Evolutionary conservation across 2,329 filamentous ascomycete genomes (phyloP).

Genomic region (Cylindrodendrum hubeiense): DNA sequence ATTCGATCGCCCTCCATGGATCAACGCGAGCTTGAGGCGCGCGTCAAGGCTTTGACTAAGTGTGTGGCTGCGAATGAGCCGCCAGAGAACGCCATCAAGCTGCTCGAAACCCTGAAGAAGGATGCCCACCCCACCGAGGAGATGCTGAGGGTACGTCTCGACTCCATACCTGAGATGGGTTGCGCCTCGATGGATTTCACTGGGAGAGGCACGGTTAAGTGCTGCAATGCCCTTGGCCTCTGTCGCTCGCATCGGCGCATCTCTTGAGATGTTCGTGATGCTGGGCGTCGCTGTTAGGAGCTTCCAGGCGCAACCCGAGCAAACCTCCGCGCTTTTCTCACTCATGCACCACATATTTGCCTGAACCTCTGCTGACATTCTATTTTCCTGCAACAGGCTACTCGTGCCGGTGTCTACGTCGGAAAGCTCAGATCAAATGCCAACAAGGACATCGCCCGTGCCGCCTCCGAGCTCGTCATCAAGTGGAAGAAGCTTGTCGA

Average conservation of each 20-base stretch:
- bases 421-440: slow-evolving; percentile 83
- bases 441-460: slow-evolving; percentile 83
- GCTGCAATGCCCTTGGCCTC: background rate
- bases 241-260: slow-evolving; percentile 6
- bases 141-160: slow-evolving; percentile 77
- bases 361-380: slow-evolving; percentile 21
- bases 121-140: slow-evolving; percentile 89
- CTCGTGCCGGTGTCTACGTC: slow-evolving; percentile 90
- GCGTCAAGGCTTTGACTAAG: slow-evolving; percentile 84
- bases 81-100: slow-evolving; percentile 75
- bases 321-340: background rate
- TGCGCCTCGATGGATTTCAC: background rate
- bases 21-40: slow-evolving; percentile 82
- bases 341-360: background rate
- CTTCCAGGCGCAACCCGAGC: background rate
- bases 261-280: background rate
- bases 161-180: background rate
- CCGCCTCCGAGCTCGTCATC: slow-evolving; percentile 84
- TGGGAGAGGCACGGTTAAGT: background rate
- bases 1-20: slow-evolving; percentile 68
- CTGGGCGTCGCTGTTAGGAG: background rate
- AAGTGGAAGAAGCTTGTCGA: slow-evolving; percentile 90
- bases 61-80: slow-evolving; percentile 82
- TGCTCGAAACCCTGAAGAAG: slow-evolving; percentile 84
- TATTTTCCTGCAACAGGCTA: slow-evolving; percentile 64